Base-by-base conservation (phyloP, 2,329 filamentous ascomycete genomes). In the Paecilomyces sp. region DNA sequence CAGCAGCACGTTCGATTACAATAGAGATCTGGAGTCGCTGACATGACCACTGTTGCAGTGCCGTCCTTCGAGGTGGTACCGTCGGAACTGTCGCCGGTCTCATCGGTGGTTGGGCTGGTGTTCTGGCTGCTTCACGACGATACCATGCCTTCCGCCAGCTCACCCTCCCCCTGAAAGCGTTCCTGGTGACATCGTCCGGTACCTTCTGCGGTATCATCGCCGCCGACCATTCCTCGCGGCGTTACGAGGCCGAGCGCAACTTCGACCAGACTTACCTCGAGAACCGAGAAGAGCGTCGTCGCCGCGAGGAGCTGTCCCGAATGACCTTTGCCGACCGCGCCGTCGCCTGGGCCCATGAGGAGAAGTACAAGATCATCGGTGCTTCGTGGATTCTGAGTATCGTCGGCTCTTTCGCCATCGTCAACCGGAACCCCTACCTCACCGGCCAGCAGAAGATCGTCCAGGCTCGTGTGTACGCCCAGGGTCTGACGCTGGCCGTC, bases 401-500 rank as follows among this genome's bases (percentile, higher is more conserved):
- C 86, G 86, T 82, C 61, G 76, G 88, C 51, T 88, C 90, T 3
- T 84, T 94, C 65, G 85, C 82, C 58, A 74, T 95, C 31, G 91
- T 97, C 64, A 86, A 88, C 70, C 85, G 91, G 63, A 91, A 91
- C 73, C 87, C 84, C 65, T 90, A 88, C 72, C 81, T 96, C 54
- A 85, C 83, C 56, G 87, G 86, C 1, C 79, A 84, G 62, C 92
- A 97, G 81, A 96, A 96, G 82, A 79, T 97, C 24, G 92, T 97
- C 15, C 92, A 97, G 82, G 92, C 92, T 25, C 88, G 92, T 84
- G 89, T 97, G 65, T 96, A 96, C 77, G 92, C 92, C 3, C 92
- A 97, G 80, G 91, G 90, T 5, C 79, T 96, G 67, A 96, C 92
- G 4, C 80, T 97, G 54, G 89, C 88, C 64, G 91, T 96, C 57